These are phyloP conservation scores for Babesia caballi DNA, from an alignment of 169 alveolate species.

Conservation along the genomic window DNA sequence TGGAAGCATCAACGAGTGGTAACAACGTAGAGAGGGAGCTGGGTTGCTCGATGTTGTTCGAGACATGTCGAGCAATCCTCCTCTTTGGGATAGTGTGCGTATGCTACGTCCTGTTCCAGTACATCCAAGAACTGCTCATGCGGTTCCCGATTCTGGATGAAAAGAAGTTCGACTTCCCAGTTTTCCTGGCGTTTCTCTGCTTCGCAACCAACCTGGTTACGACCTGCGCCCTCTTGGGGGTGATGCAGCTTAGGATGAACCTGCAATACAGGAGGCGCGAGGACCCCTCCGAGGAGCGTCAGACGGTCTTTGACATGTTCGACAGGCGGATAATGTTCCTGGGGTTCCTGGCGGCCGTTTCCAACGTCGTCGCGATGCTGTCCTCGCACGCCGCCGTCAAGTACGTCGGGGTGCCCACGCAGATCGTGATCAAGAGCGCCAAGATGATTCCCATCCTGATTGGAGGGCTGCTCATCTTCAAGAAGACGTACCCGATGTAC, in stretches of 20 bases:
- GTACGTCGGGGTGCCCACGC: conserved; percentile 87
- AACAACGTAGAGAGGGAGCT: too few relatives aligned
- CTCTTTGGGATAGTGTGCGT: conserved; percentile 5
- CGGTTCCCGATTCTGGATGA: conserved; percentile 2
- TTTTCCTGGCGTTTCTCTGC: conserved; percentile 26
- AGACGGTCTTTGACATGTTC: conserved; percentile 28
- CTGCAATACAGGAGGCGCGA: neutral
- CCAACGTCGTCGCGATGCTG: conserved; percentile 79
- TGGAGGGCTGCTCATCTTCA: conserved; percentile 82
- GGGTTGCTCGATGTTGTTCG: too few relatives aligned
- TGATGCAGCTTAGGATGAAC: conserved; percentile 10
- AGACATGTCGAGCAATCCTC: too few relatives aligned
- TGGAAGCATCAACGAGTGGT: too few relatives aligned
- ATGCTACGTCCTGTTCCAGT: conserved; percentile 9
- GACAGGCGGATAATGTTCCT: conserved; percentile 23
- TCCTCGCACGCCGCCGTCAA: conserved; percentile 81
- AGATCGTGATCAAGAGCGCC: conserved; percentile 85
- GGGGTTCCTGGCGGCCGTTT: conserved; percentile 72
- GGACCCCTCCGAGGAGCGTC: neutral
- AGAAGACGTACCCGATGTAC: conserved; percentile 85
- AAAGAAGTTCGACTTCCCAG: conserved; percentile 24
- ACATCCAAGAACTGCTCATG: conserved; percentile 13
- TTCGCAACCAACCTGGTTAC: conserved; percentile 25
- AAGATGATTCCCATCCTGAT: conserved; percentile 89
- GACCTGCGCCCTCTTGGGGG: conserved; percentile 24